Percentiles rank a stretch among this genome's conserved stretches.
Conservation (phyloP, 2,329 filamentous ascomycete genomes). For the Sarocladiaceae sp. region DNA sequence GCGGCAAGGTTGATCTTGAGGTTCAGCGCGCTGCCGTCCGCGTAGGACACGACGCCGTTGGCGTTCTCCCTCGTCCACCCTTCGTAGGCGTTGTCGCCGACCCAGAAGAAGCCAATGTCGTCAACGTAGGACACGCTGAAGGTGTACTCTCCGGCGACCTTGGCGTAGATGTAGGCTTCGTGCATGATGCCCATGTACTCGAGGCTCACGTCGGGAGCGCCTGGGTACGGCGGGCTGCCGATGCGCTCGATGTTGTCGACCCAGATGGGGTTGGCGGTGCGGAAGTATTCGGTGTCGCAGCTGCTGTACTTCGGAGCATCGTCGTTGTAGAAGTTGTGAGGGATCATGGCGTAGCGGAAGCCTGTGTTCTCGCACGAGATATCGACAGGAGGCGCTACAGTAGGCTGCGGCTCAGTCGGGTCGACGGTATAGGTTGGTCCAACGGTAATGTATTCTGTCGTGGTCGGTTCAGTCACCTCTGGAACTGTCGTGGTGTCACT, state of each 20-base stretch:
- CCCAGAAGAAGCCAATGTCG: not conserved
- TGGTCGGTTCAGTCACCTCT: not conserved
- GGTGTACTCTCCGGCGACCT: not conserved
- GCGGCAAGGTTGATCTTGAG: not conserved
- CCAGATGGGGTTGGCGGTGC: not conserved
- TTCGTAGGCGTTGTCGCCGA: not conserved
- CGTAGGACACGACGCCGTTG: not conserved
- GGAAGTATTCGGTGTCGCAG: not conserved
- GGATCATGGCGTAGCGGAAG: slow-evolving; percentile 4
- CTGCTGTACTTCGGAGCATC: not conserved
- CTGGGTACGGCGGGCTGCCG: not conserved
- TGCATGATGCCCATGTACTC: not conserved
- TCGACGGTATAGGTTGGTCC: not conserved
- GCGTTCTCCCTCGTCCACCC: slow-evolving; percentile 1
- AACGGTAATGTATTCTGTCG: not conserved
- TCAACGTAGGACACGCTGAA: not conserved
- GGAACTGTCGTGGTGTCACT: not conserved
- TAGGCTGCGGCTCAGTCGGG: not conserved
- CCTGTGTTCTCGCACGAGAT: not conserved
- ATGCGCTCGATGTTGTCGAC: not conserved
- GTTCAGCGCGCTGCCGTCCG: not conserved
- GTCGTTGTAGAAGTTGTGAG: not conserved
- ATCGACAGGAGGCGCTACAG: not conserved
- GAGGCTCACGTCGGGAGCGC: not conserved
- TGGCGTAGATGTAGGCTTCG: not conserved